Percentiles rank a stretch among this genome's conserved stretches.
These are phyloP conservation scores for Anthostomella pinea DNA, from an alignment of 2,329 filamentous ascomycete species.

Conservation along the genomic window DNA sequence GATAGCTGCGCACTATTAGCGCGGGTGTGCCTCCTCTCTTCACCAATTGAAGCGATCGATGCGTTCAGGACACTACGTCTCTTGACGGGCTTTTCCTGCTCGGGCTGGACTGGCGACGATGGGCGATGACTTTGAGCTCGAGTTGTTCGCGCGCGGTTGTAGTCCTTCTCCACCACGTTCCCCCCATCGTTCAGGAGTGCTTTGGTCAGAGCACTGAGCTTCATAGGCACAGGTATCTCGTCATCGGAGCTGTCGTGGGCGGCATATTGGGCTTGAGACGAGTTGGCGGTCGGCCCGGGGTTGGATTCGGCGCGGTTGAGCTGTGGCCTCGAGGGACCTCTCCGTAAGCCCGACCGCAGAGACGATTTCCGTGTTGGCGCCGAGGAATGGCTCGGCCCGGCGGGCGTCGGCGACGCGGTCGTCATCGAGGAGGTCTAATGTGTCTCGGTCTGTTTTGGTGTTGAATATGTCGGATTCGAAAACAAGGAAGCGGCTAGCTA, in stretches of 20 bases:
- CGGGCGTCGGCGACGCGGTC: slow-evolving; percentile 42
- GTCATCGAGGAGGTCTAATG: slow-evolving; percentile 22
- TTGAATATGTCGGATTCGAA: slow-evolving; percentile 13
- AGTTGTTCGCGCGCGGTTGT: slow-evolving; percentile 40
- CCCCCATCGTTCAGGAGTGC: slow-evolving; percentile 69
- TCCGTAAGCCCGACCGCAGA: slow-evolving; percentile 53
- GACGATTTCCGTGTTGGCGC: slow-evolving; percentile 51
- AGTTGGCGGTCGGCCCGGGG: slow-evolving; percentile 31
- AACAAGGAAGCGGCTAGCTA: slow-evolving; percentile 7
- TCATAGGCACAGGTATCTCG: slow-evolving; percentile 87
- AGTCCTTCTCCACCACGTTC: slow-evolving; percentile 45
- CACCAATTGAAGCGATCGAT: slow-evolving; percentile 41
- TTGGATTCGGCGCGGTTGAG: slow-evolving; percentile 47
- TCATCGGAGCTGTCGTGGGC: slow-evolving; percentile 89
- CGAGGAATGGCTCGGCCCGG: slow-evolving; percentile 46
- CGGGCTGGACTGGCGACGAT: slow-evolving; percentile 37
- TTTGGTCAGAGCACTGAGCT: slow-evolving; percentile 89
- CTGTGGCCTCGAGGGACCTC: slow-evolving; percentile 45
- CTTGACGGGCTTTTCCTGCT: slow-evolving; percentile 34
- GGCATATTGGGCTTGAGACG: slow-evolving; percentile 43
- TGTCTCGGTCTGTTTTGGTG: slow-evolving; percentile 9
- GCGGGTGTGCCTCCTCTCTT: slow-evolving; percentile 45
- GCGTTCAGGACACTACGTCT: slow-evolving; percentile 48
- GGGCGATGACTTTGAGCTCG: slow-evolving; percentile 42
- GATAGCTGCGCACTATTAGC: slow-evolving; percentile 47